These are phyloP conservation scores for Rhexocercosporidium sp. DNA, from an alignment of 2,329 filamentous ascomycete species.

Conservation along the genomic window DNA sequence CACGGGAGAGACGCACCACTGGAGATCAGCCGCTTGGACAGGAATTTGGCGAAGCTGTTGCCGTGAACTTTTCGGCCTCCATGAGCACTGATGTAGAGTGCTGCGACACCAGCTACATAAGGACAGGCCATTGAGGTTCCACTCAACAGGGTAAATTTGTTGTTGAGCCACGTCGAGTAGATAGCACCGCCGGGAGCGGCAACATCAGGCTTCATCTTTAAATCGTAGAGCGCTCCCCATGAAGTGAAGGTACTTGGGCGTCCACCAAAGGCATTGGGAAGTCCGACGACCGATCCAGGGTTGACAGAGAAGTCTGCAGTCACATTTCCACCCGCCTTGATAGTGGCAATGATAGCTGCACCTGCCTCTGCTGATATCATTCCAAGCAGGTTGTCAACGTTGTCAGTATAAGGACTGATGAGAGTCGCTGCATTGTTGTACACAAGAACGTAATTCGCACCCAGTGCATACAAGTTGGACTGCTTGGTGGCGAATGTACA, in stretches of 20 bases:
- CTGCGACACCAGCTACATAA: conserved; percentile 26
- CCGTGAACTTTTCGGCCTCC: conserved; percentile 9
- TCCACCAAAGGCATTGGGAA: background rate
- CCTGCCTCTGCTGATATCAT: conserved; percentile 10
- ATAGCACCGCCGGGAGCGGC: conserved; percentile 21
- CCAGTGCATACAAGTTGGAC: background rate
- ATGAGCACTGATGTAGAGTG: conserved; percentile 20
- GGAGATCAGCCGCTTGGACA: background rate
- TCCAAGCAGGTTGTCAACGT: background rate
- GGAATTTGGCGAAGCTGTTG: conserved; percentile 2
- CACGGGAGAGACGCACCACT: conserved; percentile 5
- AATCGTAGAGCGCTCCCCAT: conserved; percentile 8
- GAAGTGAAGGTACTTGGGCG: conserved; percentile 9
- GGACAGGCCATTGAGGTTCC: conserved; percentile 29
- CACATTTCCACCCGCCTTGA: conserved; percentile 9
- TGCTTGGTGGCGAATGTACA: conserved; percentile 9
- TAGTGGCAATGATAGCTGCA: conserved; percentile 2
- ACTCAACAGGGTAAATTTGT: conserved; percentile 16
- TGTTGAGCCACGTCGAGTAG: conserved; percentile 16
- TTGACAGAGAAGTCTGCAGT: conserved; percentile 11
- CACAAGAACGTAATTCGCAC: background rate
- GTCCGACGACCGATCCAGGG: conserved; percentile 2
- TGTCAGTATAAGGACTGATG: background rate
- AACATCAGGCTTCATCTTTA: conserved; percentile 17
- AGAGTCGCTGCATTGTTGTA: conserved; percentile 5